Evolutionary conservation across 2,329 filamentous ascomycete species (phyloP), one percentile per base, ranked within the genome.

Genomic region (Scopulariopsis brevicaulis): DNA sequence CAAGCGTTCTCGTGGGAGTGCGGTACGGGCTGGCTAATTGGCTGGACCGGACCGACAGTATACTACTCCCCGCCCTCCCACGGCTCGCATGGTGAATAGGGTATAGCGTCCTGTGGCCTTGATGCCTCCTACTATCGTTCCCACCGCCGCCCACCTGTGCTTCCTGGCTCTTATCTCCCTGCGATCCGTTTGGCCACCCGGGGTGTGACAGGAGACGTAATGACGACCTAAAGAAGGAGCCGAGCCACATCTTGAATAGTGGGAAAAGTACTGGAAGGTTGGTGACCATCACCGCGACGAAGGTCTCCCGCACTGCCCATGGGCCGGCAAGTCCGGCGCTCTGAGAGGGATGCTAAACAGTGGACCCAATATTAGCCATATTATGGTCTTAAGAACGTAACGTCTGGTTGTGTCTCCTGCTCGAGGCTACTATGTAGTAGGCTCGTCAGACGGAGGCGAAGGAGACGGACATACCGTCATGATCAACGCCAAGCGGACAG

Each of bases 241-340:
- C 64, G 10, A 76, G 65, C 69, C 72, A 73, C 52, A 60, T 63
- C 61, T 73, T 73, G 57, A 78, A 59, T 1, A 78, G 66, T 8
- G 77, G 73, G 65, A 77, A 77, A 57, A 77, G 67, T 67, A 76
- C 71, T 4, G 71, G 73, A 2, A 75, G 65, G 62, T 76, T 76
- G 8, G 73, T 75, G 0, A 71, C 74, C 53, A 74, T 65, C 40
- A 74, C 67, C 3, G 74, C 74, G 25, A 75, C 70, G 54, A 77
- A 77, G 5, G 73, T 72, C 53, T 77, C 74, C 11, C 74, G 70
- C 7, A 72, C 68, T 5, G 70, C 73, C 73, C 73, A 77, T 1
- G 69, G 70, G 3, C 71, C 73, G 7, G 74, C 72, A 4, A 73
- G 65, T 25, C 71, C 68, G 1, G 73, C 69, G 14, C 73, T 73